Conservation (phyloP, 2,329 filamentous ascomycete genomes). For the Xylariales sp. region DNA sequence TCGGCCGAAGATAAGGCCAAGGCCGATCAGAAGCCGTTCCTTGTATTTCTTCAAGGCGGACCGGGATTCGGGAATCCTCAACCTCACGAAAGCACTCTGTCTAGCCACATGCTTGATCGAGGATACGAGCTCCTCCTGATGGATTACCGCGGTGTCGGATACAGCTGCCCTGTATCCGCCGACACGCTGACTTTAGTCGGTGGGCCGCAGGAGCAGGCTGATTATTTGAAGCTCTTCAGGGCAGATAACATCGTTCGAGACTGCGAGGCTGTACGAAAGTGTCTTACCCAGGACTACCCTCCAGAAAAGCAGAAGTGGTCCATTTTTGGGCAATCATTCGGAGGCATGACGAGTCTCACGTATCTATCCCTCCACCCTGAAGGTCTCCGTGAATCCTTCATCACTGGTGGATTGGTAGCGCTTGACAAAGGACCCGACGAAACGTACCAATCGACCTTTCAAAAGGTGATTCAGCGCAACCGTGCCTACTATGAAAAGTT, state of each 20-base stretch:
- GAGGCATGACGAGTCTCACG: conserved; percentile 78
- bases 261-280: conserved; percentile 77
- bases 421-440: conserved; percentile 67
- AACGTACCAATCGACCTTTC: conserved; percentile 70
- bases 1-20: conserved; percentile 28
- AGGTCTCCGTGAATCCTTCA: conserved; percentile 75
- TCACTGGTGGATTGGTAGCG: conserved; percentile 79
- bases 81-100: conserved; percentile 70
- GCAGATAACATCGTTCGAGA: conserved; percentile 89
- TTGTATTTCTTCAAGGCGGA: conserved; percentile 80
- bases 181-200: conserved; percentile 64
- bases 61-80: conserved; percentile 74
- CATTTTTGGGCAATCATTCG: conserved; percentile 86
- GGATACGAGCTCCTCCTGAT: conserved; percentile 84
- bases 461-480: conserved; percentile 68
- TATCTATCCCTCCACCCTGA: conserved; percentile 80
- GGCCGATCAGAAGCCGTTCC: conserved; percentile 44
- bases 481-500: conserved; percentile 78
- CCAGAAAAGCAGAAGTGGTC: conserved; percentile 74
- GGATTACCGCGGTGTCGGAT: conserved; percentile 87
- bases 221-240: conserved; percentile 79
- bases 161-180: conserved; percentile 76
- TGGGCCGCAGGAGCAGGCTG: conserved; percentile 62
- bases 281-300: conserved; percentile 66
- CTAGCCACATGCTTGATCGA: conserved; percentile 66